Base-by-base conservation (phyloP, 179 eudicot genomes). In the Drosera spatulata region DNA sequence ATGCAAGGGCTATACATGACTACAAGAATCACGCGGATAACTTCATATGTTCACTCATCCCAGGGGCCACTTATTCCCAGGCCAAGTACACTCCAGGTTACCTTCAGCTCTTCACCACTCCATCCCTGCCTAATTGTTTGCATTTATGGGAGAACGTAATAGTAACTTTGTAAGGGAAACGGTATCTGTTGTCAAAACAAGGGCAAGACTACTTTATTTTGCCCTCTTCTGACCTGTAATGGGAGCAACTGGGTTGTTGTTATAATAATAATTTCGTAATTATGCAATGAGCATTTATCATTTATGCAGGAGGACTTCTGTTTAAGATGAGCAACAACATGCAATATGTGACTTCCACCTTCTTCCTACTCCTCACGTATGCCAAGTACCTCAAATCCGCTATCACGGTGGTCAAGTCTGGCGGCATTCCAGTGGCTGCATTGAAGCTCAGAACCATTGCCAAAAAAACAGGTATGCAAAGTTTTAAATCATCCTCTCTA, bases 1-100 rank as follows among this genome's bases (percentile, higher is more conserved):
- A 67, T 82, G 53, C 89, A 74, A 75, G 53, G n/a, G n/a, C 81
- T 13, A 82, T 90, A 58, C 87, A 81, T 57, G 95, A 87, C 15
- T 90, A 82, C 93, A 90, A 87, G 66, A 74, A 82, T 42, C 97
- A 90, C 60, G 85, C 97, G 9, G 97, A 90, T 71, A 80, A 76
- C 70, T 90, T 60, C 80, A 85, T 90, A 10, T 90, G 97, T 60
- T 87, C 95, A 13, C 83, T 87, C 13, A 71, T 90, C 15, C 97
- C 95, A 39, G 96, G 96, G 58, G 78, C 82, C 14, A 80, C 88
- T 4, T 80, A 39, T 69, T 77, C 96, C 50, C 62, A 76, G 57
- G 79, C 87, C 39, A 78, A 87, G 65, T 90, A 82, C 75, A 90
- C 97, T 33, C 91, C 87, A 75, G 96, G 97, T 41, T 56, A 1